A percentile compares a stretch with the other conserved stretches of the same genome.
Conservation (phyloP, 306 rosid genomes). For the Inga laurina region DNA sequence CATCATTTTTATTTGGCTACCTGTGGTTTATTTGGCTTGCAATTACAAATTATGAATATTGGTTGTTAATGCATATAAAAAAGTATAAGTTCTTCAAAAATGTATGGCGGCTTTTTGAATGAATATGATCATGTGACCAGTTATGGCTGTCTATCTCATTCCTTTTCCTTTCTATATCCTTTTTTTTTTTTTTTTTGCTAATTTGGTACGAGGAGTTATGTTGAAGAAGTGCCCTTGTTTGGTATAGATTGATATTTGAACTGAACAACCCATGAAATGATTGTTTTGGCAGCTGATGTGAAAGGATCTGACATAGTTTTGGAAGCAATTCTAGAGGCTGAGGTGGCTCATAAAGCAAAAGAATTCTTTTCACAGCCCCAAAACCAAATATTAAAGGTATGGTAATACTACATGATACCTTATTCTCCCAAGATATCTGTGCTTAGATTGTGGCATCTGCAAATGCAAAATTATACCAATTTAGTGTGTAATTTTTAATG, state of each 20-base stretch:
- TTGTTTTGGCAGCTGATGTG: conserved; percentile 54
- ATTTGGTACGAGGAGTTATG: background rate
- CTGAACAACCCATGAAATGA: conserved; percentile 28
- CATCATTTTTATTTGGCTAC: conserved; percentile 5
- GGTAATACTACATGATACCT: conserved; percentile 22
- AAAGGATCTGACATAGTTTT: conserved; percentile 74
- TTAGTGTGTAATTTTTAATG: conserved; percentile 5
- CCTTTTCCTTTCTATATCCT: background rate
- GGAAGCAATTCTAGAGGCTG: conserved; percentile 90
- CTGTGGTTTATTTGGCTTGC: conserved; percentile 8
- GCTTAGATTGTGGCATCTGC: conserved; percentile 19
- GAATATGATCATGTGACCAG: conserved; percentile 10
- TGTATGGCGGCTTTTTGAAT: conserved; percentile 20
- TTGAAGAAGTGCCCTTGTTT: conserved; percentile 11
- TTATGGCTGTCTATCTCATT: background rate
- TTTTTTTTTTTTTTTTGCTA: background rate
- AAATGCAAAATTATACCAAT: conserved; percentile 16
- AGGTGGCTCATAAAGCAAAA: conserved; percentile 81
- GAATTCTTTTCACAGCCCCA: conserved; percentile 77
- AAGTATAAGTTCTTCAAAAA: conserved; percentile 17
- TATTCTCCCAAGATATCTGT: conserved; percentile 1
- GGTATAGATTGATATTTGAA: conserved; percentile 28
- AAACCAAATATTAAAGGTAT: conserved; percentile 48
- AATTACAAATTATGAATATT: background rate
- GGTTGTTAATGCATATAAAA: background rate